Evolutionary conservation across 768 basidiomycete species (phyloP).

Genomic region (Boletus rubescentipes): DNA sequence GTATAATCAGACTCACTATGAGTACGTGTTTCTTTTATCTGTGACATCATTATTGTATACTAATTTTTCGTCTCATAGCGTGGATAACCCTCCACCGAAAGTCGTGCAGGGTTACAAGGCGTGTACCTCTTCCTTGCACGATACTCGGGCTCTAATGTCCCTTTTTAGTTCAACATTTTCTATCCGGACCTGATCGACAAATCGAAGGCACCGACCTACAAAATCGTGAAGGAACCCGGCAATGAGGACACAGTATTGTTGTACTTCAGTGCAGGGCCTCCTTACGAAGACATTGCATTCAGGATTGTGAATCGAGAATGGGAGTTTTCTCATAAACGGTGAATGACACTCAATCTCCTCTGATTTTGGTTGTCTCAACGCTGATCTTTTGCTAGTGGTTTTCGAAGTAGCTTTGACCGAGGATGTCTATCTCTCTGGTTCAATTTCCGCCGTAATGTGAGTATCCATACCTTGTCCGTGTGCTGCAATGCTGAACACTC

Average conservation of each 20-base stretch:
- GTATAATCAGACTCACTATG: slow-evolving; percentile 99
- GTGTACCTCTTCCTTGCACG: slow-evolving; percentile 11
- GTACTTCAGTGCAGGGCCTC: slow-evolving; percentile 94
- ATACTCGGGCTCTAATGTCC: slow-evolving; percentile 11
- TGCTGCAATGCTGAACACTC: slow-evolving; percentile 17
- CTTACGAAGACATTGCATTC: slow-evolving; percentile 99
- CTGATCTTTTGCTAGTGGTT: slow-evolving; percentile 59
- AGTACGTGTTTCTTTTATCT: slow-evolving; percentile 49
- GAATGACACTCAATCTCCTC: slow-evolving; percentile 13
- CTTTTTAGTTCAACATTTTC: slow-evolving; percentile 85
- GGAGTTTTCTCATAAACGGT: slow-evolving; percentile 98
- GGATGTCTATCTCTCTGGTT: slow-evolving; percentile 97
- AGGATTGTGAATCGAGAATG: slow-evolving; percentile 96
- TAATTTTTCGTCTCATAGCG: slow-evolving; percentile 46
- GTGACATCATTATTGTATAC: not conserved
- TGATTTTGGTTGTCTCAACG: slow-evolving; percentile 12
- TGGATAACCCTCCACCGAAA: slow-evolving; percentile 98
- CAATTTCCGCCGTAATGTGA: slow-evolving; percentile 90
- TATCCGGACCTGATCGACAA: slow-evolving; percentile 99
- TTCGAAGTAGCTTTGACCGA: slow-evolving; percentile 94
- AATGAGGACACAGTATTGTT: slow-evolving; percentile 94
- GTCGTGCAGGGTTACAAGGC: slow-evolving; percentile 99
- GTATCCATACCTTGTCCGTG: slow-evolving; percentile 30
- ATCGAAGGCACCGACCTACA: slow-evolving; percentile 94
- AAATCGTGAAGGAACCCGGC: slow-evolving; percentile 89